Base-by-base conservation (phyloP, 257 asterid species). In the Coffea eugenioides region DNA sequence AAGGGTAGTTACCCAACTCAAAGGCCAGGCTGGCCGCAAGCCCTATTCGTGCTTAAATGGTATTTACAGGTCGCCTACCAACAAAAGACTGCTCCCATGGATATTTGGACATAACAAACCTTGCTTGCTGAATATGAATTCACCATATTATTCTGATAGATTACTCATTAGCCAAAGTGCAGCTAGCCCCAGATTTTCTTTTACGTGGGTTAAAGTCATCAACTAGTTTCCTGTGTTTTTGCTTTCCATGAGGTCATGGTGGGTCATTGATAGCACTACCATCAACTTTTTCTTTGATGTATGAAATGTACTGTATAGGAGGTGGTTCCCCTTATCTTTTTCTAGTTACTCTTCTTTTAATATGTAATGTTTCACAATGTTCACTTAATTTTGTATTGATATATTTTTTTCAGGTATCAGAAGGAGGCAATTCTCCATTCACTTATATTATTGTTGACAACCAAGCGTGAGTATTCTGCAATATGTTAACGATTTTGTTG, bases 341-440 rank as follows among this genome's bases (percentile, higher is more conserved):
- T 61, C 57, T 54, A 10, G 59, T 23, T 43, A n/a, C 27, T 45
- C 15, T 45, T 41, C n/a, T 11, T 21, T 9, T 57, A 39, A 11
- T 23, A 5, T 57, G 36, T 39, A 69, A 69, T 31, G 2, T 59
- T 59, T 70, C 36, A 41, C 4, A 36, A 56, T 43, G 16, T 18
- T 48, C 31, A 16, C 27, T 51, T 66, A n/a, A 14, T 57, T 39
- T 21, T 57, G 5, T 52, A 13, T 15, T 3, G 62, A 62, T 72
- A 81, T 82, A 78, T 67, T 25, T 83, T 77, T 80, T 59, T 68
- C 89, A 95, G 99, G 97, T 95, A 69, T 89, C 98, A 16, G 78
- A 93, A 77, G 97, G 97, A 66, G 99, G 99, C 77, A 95, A 93
- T 89, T 93, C 99, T 79, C 97, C 99, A 7, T 95, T 95, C 89